These are phyloP conservation scores for Cordia subcordata DNA, from an alignment of 257 asterid genomes.

Conservation along the genomic window DNA sequence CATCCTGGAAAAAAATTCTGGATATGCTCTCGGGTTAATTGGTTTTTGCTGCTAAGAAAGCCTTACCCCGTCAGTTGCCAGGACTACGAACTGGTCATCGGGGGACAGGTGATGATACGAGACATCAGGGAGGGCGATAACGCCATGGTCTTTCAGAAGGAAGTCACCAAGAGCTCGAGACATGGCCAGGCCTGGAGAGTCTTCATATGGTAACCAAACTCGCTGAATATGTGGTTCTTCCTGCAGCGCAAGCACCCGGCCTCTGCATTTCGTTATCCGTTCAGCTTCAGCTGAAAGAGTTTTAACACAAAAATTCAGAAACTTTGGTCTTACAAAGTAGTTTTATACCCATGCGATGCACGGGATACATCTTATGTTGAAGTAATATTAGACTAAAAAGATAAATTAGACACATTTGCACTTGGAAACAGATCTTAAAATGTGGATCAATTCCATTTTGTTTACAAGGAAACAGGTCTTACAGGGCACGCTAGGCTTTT, in stretches of 20 bases:
- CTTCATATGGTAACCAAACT: slow-evolving; percentile 74
- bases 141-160: slow-evolving; percentile 54
- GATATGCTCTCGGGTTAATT: no score
- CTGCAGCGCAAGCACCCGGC: slow-evolving; percentile 65
- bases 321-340: no score
- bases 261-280: slow-evolving; percentile 63
- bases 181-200: slow-evolving; percentile 89
- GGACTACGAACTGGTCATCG: slow-evolving; percentile 59
- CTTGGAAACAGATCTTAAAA: no score
- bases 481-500: slow-evolving; percentile 72
- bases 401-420: no score
- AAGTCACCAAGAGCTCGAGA: slow-evolving; percentile 85
- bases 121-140: slow-evolving; percentile 62
- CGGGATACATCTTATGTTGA: no score
- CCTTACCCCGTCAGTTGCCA: slow-evolving; percentile 77
- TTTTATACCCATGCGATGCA: no score
- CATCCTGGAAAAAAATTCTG: no score
- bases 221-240: slow-evolving; percentile 67
- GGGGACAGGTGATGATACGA: slow-evolving; percentile 42
- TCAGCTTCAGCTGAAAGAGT: slow-evolving; percentile 67
- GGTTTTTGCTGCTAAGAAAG: not conserved
- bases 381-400: no score
- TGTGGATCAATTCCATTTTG: no score
- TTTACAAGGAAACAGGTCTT: slow-evolving; percentile 16
- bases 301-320: no score